phyloP scores from a whole-genome alignment of 2,329 filamentous ascomycete species.

The Ceratocystis smalleyi region DNA sequence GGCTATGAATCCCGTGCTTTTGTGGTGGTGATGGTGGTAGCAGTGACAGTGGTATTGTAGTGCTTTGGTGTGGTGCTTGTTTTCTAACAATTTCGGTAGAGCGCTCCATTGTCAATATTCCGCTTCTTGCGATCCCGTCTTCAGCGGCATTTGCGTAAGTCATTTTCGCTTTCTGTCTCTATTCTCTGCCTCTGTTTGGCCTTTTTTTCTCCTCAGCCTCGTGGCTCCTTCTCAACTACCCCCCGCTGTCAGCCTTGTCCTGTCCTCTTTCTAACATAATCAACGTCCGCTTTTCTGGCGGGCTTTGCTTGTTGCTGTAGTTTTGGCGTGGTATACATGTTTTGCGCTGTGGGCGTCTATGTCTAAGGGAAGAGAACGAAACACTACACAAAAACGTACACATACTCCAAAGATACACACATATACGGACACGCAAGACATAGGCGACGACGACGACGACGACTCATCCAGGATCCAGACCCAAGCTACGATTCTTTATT shows the following conservation, averaged over 20 bases:
- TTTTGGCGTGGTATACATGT: slow-evolving; percentile 93
- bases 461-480: slow-evolving; percentile 17
- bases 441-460: slow-evolving; percentile 22
- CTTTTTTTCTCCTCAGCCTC: not conserved
- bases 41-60: no score
- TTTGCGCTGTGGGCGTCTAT: slow-evolving; percentile 97
- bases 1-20: no score
- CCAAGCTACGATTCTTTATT: not conserved
- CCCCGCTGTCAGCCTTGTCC: slow-evolving; percentile 15
- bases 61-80: no score
- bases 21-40: no score
- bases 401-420: not conserved
- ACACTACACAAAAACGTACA: slow-evolving; percentile 9
- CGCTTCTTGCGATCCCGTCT: slow-evolving; percentile 67
- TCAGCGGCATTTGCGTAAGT: slow-evolving; percentile 80
- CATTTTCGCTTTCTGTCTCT: not conserved
- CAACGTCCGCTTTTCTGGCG: slow-evolving; percentile 18
- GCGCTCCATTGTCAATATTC: slow-evolving; percentile 62
- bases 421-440: slow-evolving; percentile 18
- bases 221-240: not conserved
- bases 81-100: slow-evolving; percentile 35
- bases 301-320: slow-evolving; percentile 30
- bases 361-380: slow-evolving; percentile 40
- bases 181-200: not conserved
- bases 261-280: slow-evolving; percentile 4